Evolutionary conservation across 2,329 filamentous ascomycete species (phyloP).

Genomic region (Grosmannia serpens): DNA sequence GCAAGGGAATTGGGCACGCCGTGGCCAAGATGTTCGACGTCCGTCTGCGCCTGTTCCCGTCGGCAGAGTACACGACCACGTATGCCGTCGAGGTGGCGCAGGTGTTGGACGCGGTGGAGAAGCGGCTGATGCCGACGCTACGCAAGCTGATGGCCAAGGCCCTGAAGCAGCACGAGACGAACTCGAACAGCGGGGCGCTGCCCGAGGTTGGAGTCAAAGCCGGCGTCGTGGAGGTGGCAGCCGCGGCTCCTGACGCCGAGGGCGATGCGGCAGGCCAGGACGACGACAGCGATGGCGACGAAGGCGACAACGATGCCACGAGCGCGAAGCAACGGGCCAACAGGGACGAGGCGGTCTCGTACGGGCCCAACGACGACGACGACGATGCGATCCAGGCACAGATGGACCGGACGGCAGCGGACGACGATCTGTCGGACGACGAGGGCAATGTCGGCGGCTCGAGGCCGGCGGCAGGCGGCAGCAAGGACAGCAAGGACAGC

Average conservation of each 20-base stretch:
- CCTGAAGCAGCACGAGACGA: slow-evolving; percentile 67
- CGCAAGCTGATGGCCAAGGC: slow-evolving; percentile 62
- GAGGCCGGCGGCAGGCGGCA: slow-evolving; percentile 17
- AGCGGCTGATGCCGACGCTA: slow-evolving; percentile 62
- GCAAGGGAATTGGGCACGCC: slow-evolving; percentile 53
- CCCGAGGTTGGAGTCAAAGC: slow-evolving; percentile 56
- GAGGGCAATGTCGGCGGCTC: slow-evolving; percentile 41
- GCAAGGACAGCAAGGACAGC: background rate
- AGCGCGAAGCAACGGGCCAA: slow-evolving; percentile 65
- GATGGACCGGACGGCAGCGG: slow-evolving; percentile 45
- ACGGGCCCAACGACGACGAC: slow-evolving; percentile 86
- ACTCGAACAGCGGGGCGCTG: slow-evolving; percentile 54
- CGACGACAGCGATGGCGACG: slow-evolving; percentile 51
- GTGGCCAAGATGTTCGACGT: slow-evolving; percentile 81
- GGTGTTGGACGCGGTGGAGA: slow-evolving; percentile 69
- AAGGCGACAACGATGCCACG: slow-evolving; percentile 69
- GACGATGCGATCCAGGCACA: slow-evolving; percentile 63
- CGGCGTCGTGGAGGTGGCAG: slow-evolving; percentile 41
- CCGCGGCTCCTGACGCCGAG: slow-evolving; percentile 23
- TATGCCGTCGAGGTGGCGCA: slow-evolving; percentile 75
- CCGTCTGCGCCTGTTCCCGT: slow-evolving; percentile 71
- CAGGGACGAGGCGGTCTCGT: slow-evolving; percentile 71
- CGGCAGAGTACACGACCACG: slow-evolving; percentile 69
- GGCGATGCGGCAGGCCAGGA: slow-evolving; percentile 36
- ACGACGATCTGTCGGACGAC: slow-evolving; percentile 40